Evolutionary conservation across 2,329 filamentous ascomycete species (phyloP), one percentile per base, ranked within the genome.

Genomic region (Hymenoscyphus repandus): DNA sequence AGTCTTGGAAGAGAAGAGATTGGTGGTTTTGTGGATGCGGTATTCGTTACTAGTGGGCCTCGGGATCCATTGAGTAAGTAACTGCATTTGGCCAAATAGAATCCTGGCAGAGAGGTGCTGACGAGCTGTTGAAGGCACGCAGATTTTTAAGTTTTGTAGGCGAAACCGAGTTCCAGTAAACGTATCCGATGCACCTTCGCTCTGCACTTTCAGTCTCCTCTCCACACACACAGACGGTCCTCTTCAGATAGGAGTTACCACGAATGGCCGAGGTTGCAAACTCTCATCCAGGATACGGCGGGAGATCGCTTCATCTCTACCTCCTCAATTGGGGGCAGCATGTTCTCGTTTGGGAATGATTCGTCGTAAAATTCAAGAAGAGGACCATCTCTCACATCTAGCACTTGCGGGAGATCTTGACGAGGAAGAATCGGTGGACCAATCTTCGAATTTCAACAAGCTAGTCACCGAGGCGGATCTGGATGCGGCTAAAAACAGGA

Each of bases 241-340:
- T 9, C 76, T 99, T 37, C 93, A 97, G 66, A 86, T 99, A 54
- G 93, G 93, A 55, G 87, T 99, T 51, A 97, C 93, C 2, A 97
- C 93, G 1, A 96, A 95, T 52, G 92, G 93, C 17, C 85, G 88
- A 61, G 93, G 93, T 1, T 97, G 93, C 74, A 96, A 96, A 70
- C 79, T 99, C 30, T 89, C 93, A 5, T 89, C 90, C 9, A 80
- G 93, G 22, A 89, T 99, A 62, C 82, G 91, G 13, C 80, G 93
- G 50, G 93, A 97, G 63, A 87, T 99, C 54, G 87, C 89, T 2
- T 79, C 90, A 0, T 82, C 83, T 0, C 75, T 99, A 2, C 93
- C 93, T 0, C 67, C 75, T 1, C 78, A 86, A 15, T 77, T 97
- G 5, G 93, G 93, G 5, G 68, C 70, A 17, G 90, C 92, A 0